Evolutionary conservation across 495 filamentous ascomycete genomes (phyloP).

Genomic region (Trichoderma parareesei): DNA sequence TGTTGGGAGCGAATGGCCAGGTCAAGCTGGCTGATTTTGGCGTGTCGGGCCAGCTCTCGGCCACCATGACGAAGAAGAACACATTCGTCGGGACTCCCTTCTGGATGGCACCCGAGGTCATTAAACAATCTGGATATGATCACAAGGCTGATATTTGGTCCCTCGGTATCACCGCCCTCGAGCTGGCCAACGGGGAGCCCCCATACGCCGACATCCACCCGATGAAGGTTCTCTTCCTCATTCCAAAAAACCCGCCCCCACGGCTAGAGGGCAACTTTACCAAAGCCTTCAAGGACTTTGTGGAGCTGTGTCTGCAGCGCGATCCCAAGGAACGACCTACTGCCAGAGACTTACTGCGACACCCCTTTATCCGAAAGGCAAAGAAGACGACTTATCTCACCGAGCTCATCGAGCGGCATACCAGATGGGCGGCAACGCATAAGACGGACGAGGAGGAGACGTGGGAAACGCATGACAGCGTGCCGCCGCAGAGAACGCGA

Average conservation of each 20-base stretch:
- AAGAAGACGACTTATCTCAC: slow-evolving; percentile 87
- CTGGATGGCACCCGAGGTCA: slow-evolving; percentile 99
- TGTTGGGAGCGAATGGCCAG: slow-evolving; percentile 80
- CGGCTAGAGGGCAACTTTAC: slow-evolving; percentile 77
- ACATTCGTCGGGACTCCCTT: slow-evolving; percentile 98
- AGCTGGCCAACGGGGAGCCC: slow-evolving; percentile 86
- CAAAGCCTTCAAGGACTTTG: slow-evolving; percentile 88
- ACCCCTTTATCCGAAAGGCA: slow-evolving; percentile 80
- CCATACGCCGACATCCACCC: slow-evolving; percentile 96
- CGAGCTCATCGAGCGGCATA: slow-evolving; percentile 83
- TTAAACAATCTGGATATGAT: slow-evolving; percentile 96
- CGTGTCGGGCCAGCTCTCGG: slow-evolving; percentile 92
- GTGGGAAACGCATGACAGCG: slow-evolving; percentile 31
- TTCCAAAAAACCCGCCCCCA: slow-evolving; percentile 89
- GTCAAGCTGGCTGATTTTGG: slow-evolving; percentile 98
- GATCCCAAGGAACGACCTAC: slow-evolving; percentile 83
- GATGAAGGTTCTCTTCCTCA: slow-evolving; percentile 97
- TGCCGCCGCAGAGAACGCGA: slow-evolving; percentile 17
- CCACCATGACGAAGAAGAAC: slow-evolving; percentile 99
- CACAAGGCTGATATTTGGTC: slow-evolving; percentile 99
- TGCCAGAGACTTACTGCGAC: slow-evolving; percentile 79
- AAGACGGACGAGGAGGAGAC: slow-evolving; percentile 58
- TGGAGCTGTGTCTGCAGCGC: slow-evolving; percentile 76
- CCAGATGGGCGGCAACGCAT: slow-evolving; percentile 72
- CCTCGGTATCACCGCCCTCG: slow-evolving; percentile 92